Evolutionary conservation across 2,329 filamentous ascomycete genomes (phyloP), one percentile per base, ranked within the genome.

Genomic region (Corynespora cassiicola): DNA sequence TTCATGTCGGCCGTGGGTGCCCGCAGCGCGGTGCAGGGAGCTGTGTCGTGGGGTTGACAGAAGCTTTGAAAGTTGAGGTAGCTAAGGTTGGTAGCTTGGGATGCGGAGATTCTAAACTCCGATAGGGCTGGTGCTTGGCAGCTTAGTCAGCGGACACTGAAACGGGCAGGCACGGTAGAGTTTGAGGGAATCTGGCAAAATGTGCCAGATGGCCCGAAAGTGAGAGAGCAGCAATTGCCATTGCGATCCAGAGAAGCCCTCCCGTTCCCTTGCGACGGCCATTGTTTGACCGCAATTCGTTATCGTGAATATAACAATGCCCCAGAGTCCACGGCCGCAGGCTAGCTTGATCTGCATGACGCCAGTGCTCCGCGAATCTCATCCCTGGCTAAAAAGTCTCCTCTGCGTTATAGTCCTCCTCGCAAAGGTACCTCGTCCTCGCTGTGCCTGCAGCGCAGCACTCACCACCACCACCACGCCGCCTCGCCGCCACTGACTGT

Each of bases 1-100:
- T 73, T 79, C 64, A 69, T 70, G 14, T 48, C 63, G 58, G 39
- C 36, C 34, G 31, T 42, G 34, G 29, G 35, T 37, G 24, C 42
- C 45, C 47, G 27, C 41, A 22, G 42, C 36, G 50, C 41, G 44
- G 41, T 39, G 39, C 39, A 35, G 27, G 31, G 38, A 19, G 29
- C 24, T 42, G 29, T 36, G 39, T 38, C 42, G 33, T 50, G 40
- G 41, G 37, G 42, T 27, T 24, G n/a, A n/a, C n/a, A n/a, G n/a
- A n/a, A n/a, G n/a, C n/a, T n/a, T n/a, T n/a, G n/a, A n/a, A n/a
- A n/a, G n/a, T n/a, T n/a, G n/a, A n/a, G n/a, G n/a, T n/a, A n/a
- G n/a, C n/a, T n/a, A n/a, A n/a, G n/a, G n/a, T n/a, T n/a, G n/a
- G n/a, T n/a, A n/a, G n/a, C n/a, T n/a, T n/a, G 24, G n/a, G 18